phyloP scores from a whole-genome alignment of 2,329 filamentous ascomycete species.

The Apiospora malaysiana region DNA sequence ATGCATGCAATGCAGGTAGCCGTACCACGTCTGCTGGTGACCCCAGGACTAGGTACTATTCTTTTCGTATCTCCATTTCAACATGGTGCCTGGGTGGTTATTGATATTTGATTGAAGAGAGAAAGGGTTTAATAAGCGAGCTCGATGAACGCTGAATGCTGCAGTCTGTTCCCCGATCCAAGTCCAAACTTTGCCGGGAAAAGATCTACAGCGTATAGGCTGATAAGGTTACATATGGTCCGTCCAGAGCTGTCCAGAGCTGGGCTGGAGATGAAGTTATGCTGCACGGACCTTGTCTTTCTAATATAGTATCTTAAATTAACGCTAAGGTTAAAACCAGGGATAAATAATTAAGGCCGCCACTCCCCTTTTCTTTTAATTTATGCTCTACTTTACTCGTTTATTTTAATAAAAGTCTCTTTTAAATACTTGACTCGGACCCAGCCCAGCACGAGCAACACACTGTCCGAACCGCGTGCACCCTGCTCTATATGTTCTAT shows the following conservation, averaged over 20 bases:
- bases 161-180: neutral
- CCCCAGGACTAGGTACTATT: neutral
- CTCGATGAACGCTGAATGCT: neutral
- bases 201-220: neutral
- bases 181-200: neutral
- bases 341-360: constrained; percentile 10
- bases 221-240: neutral
- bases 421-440: neutral
- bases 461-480: neutral
- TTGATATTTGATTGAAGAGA: neutral
- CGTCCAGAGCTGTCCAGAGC: too few relatives aligned
- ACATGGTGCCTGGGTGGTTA: neutral
- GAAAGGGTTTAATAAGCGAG: neutral
- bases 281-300: constrained; percentile 14
- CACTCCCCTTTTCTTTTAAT: constrained; percentile 13
- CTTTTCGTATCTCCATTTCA: too few relatives aligned
- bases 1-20: neutral
- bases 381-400: constrained; percentile 15
- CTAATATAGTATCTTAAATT: constrained; percentile 6
- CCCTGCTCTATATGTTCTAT: too few relatives aligned
- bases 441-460: neutral
- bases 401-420: constrained; percentile 7
- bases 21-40: neutral
- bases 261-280: too few relatives aligned
- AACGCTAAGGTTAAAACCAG: constrained; percentile 17